Evolutionary conservation across 2,329 filamentous ascomycete genomes (phyloP).

Genomic region (Ustilaginoidea virens): DNA sequence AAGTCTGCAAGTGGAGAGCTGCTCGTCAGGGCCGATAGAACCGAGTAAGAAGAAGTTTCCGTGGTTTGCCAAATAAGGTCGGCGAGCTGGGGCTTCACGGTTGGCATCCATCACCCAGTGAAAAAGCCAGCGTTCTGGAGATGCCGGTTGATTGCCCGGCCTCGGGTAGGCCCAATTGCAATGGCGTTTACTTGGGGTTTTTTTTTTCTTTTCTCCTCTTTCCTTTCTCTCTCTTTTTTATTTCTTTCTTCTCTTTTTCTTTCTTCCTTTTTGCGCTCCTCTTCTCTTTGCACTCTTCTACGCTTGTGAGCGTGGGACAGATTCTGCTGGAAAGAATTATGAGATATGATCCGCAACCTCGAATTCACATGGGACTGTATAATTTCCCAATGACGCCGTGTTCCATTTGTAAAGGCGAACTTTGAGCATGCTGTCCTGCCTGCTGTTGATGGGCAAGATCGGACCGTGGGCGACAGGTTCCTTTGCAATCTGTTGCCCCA

Average conservation of each 20-base stretch:
- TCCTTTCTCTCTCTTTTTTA: not conserved
- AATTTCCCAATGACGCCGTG: too few species aligned
- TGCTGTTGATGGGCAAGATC: too few species aligned
- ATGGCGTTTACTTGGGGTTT: constrained; percentile 3
- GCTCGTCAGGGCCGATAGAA: constrained; percentile 27
- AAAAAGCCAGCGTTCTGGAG: too few species aligned
- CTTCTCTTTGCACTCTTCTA: not conserved
- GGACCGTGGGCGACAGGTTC: too few species aligned
- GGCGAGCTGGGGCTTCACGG: constrained; percentile 4
- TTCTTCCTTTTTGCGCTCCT: not conserved
- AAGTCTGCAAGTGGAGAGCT: constrained; percentile 42
- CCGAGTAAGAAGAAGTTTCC: constrained; percentile 48
- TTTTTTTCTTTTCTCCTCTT: not conserved
- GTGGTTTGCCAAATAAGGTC: constrained; percentile 40
- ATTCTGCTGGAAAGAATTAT: constrained; percentile 1
- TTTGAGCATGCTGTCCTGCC: too few species aligned
- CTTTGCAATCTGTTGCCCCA: too few species aligned
- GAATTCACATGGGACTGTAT: too few species aligned
- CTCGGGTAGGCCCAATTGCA: constrained; percentile 3
- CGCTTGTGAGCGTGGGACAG: constrained; percentile 1
- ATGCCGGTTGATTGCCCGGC: too few species aligned
- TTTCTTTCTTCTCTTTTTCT: too few species aligned
- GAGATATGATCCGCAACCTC: not conserved
- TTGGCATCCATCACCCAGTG: too few species aligned
- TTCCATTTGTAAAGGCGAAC: too few species aligned